Evolutionary conservation across 2,329 filamentous ascomycete species (phyloP).

Genomic region (Akanthomyces dipterigenus): DNA sequence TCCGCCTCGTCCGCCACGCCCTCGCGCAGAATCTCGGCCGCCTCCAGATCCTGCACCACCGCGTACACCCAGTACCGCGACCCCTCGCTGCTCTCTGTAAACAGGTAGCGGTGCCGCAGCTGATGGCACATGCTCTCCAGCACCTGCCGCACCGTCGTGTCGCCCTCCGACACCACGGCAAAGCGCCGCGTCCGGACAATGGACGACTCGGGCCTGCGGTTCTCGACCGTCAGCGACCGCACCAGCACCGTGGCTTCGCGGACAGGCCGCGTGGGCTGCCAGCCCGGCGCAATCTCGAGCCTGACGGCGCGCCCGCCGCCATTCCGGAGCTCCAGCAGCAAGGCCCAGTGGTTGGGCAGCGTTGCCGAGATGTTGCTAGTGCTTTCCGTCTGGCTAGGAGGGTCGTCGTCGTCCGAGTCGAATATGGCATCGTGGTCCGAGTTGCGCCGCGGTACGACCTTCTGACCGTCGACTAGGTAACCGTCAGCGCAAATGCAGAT

Average conservation of each 20-base stretch:
- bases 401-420: background rate
- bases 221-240: background rate
- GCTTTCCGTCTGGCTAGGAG: background rate
- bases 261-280: background rate
- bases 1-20: background rate
- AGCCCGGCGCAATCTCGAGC: background rate
- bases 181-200: background rate
- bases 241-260: slow-evolving; percentile 4
- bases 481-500: background rate
- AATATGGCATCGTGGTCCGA: background rate
- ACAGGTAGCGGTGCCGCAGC: slow-evolving; percentile 6
- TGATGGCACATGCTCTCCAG: background rate
- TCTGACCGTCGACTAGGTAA: background rate
- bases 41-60: background rate
- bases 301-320: background rate
- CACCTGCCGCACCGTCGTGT: background rate
- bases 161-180: background rate
- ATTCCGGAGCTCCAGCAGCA: background rate
- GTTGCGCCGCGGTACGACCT: background rate
- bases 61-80: slow-evolving; percentile 5
- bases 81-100: background rate
- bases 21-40: background rate
- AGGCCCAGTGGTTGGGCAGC: slow-evolving; percentile 1
- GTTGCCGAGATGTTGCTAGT: background rate
- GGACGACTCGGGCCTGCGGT: background rate